Base-by-base conservation (phyloP, 2,329 filamentous ascomycete genomes). In the Myotisia sp. region DNA sequence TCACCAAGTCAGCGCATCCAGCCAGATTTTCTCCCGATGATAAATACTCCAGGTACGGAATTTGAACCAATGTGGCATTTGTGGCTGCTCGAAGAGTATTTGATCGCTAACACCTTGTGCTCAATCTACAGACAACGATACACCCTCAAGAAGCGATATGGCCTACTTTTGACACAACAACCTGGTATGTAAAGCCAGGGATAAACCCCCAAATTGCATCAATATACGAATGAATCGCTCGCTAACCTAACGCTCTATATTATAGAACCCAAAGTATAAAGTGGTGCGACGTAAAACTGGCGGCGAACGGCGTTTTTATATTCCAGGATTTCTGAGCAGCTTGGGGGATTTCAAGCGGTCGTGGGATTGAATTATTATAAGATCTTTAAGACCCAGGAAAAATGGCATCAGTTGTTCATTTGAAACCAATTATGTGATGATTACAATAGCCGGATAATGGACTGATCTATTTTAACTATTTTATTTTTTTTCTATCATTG, bases 11-110 rank as follows among this genome's bases (percentile, higher is more conserved):
- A 35, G 90, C 90, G 37, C 87, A 95, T 65, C 87, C 90, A 29
- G 90, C 90, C 27, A 74, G 90, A 48, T 98, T 95, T 70, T 93
- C 84, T 29, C 90, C 90, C 44, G 90, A 98, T 64, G 90, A 98
- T 70, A 93, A 94, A 70, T 95, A 92, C 72, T 93, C 85, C 53
- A 68, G 73, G 70, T 74, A 55, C 33, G 60, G 46, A 9, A 7
- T n/a, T n/a, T n/a, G n/a, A n/a, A n/a, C n/a, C n/a, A n/a, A n/a
- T n/a, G n/a, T n/a, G n/a, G n/a, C 7, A 14, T 34, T 16, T 36
- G 22, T 7, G 6, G 19, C 36, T 26, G 28, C 30, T n/a, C n/a
- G n/a, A n/a, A n/a, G n/a, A n/a, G n/a, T n/a, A n/a, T n/a, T n/a
- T n/a, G n/a, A n/a, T n/a, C n/a, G n/a, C 34, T 37, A 20, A 37